Conservation (phyloP, 345 rosid species). For the Raphanus raphanistrum region DNA sequence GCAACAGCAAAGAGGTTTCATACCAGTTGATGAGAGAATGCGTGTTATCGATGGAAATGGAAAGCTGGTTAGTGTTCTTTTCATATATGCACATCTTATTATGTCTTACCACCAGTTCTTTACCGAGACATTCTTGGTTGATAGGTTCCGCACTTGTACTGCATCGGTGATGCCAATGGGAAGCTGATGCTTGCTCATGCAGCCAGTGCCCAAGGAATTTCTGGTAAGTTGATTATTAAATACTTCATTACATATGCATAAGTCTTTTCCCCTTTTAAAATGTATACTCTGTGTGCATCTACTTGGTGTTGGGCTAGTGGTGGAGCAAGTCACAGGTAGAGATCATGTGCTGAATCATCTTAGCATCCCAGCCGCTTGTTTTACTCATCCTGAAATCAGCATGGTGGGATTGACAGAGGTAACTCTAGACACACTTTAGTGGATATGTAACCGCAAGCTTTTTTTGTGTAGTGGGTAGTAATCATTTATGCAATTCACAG, state of each 20-base stretch:
- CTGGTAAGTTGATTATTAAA: constrained; percentile 49
- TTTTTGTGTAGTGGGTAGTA: not conserved
- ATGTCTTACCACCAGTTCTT: not conserved
- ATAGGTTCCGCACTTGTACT: constrained; percentile 86
- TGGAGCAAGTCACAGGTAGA: constrained; percentile 90
- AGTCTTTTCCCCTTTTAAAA: not conserved
- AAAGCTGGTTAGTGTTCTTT: constrained; percentile 56
- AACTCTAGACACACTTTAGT: constrained; percentile 13
- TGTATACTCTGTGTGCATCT: constrained; percentile 22
- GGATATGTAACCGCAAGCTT: not conserved
- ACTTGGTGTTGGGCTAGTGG: constrained; percentile 56
- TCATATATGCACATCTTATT: not conserved
- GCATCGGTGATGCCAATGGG: constrained; percentile 97
- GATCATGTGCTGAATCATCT: constrained; percentile 92
- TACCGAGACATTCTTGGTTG: constrained; percentile 14
- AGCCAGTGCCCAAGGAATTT: constrained; percentile 99
- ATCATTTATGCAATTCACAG: constrained; percentile 43
- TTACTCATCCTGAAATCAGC: constrained; percentile 99
- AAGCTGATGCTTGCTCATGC: constrained; percentile 99
- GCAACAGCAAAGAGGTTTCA: constrained; percentile 84
- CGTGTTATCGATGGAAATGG: constrained; percentile 81
- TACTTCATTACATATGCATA: not conserved
- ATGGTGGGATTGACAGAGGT: constrained; percentile 99
- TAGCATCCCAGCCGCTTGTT: constrained; percentile 98
- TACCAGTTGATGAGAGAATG: constrained; percentile 92